phyloP scores from a whole-genome alignment of 306 rosid genomes.

The Crataegus laevigata region DNA sequence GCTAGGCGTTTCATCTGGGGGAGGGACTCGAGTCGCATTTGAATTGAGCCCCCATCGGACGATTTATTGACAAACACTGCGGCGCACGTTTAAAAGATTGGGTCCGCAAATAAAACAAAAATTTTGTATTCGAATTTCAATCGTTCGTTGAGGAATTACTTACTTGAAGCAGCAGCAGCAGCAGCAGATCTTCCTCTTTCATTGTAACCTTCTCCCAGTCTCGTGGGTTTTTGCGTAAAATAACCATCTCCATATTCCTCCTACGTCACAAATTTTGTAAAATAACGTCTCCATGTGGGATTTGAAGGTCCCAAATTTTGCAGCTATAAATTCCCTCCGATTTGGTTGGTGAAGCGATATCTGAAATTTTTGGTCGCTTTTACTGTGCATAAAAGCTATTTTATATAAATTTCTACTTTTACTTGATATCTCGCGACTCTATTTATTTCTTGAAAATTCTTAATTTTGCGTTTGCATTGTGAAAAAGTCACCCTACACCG shows the following conservation, averaged over 20 bases:
- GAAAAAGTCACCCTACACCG: no score
- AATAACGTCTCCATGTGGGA: neutral
- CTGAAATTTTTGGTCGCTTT: neutral
- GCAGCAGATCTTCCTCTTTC: neutral
- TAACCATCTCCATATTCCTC: neutral
- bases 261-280: no score
- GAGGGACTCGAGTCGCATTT: slow-evolving; percentile 76
- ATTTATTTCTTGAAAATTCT: no score
- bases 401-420: no score
- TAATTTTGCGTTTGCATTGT: no score
- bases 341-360: neutral
- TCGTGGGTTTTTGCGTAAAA: neutral
- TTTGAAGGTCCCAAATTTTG: neutral
- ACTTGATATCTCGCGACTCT: no score
- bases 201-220: neutral
- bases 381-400: neutral
- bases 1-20: slow-evolving; percentile 69
- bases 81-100: neutral
- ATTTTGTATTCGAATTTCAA: neutral
- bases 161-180: neutral
- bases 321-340: neutral
- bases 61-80: neutral
- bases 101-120: neutral
- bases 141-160: neutral
- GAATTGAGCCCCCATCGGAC: slow-evolving; percentile 7